Conservation (phyloP, 495 filamentous ascomycete species). For the Penicillium dipodomyicola region DNA sequence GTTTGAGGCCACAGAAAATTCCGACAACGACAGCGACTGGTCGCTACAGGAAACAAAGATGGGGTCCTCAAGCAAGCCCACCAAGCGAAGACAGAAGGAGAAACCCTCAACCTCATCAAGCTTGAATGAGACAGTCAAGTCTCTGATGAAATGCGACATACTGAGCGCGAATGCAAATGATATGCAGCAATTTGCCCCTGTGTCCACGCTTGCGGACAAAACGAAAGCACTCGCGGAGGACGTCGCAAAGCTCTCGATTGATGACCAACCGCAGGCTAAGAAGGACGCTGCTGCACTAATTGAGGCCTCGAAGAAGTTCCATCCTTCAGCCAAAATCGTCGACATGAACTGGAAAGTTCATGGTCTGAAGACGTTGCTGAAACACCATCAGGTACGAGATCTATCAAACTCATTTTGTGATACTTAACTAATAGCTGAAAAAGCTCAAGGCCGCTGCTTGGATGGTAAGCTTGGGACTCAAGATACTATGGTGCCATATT, state of each 20-base stretch:
- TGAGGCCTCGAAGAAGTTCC: conserved; percentile 41
- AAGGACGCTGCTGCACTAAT: conserved; percentile 19
- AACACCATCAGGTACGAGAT: conserved; percentile 46
- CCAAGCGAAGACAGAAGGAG: background rate
- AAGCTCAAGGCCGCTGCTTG: conserved; percentile 52
- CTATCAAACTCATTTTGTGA: background rate
- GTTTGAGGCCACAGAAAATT: background rate
- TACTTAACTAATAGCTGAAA: conserved; percentile 11
- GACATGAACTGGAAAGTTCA: conserved; percentile 39
- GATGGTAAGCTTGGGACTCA: conserved; percentile 40
- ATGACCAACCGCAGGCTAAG: conserved; percentile 11
- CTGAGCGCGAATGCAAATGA: background rate
- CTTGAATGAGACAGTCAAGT: background rate
- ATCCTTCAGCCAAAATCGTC: background rate
- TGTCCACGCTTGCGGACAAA: conserved; percentile 14
- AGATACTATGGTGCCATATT: background rate
- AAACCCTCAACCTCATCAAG: background rate
- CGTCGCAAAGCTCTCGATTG: conserved; percentile 21
- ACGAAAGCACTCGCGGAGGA: conserved; percentile 22
- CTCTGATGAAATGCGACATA: background rate
- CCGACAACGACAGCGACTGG: background rate
- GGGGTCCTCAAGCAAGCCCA: background rate
- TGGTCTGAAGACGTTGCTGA: conserved; percentile 47
- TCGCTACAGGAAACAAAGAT: background rate
- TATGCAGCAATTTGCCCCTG: background rate